Conservation (phyloP, 495 filamentous ascomycete species). For the Aspergillus egyptiacus region DNA sequence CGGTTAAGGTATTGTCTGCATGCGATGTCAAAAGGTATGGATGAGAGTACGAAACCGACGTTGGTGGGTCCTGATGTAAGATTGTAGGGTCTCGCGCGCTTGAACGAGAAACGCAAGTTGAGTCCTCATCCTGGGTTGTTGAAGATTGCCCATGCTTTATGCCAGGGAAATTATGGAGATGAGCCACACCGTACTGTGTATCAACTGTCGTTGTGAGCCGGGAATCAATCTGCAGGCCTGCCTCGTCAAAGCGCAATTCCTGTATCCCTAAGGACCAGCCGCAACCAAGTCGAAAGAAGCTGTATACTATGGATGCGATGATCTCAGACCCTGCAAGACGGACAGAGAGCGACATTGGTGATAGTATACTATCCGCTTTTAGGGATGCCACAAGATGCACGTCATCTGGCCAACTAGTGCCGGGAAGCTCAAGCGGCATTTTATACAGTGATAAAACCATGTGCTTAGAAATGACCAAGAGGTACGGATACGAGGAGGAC, state of each 20-base stretch:
- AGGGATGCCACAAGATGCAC: conserved; percentile 70
- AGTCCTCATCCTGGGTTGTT: background rate
- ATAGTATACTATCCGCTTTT: conserved; percentile 70
- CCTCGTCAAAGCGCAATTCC: conserved; percentile 61
- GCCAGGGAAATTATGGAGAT: conserved; percentile 34
- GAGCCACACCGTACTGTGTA: conserved; percentile 33
- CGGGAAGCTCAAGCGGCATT: conserved; percentile 32
- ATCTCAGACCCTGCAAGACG: conserved; percentile 54
- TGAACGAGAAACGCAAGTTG: background rate
- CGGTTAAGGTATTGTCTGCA: conserved; percentile 84
- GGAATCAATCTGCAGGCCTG: conserved; percentile 49
- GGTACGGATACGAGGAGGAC: conserved; percentile 67
- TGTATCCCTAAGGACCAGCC: conserved; percentile 91
- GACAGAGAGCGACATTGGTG: conserved; percentile 74
- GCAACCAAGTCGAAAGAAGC: conserved; percentile 42
- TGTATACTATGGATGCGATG: conserved; percentile 80
- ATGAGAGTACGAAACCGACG: conserved; percentile 77
- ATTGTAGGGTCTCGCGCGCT: conserved; percentile 26
- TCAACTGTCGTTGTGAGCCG: conserved; percentile 48
- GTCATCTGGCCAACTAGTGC: conserved; percentile 16
- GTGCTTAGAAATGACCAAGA: conserved; percentile 68
- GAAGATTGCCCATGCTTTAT: conserved; percentile 28
- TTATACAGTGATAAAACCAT: conserved; percentile 71
- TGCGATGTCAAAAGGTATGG: conserved; percentile 87
- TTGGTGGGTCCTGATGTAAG: conserved; percentile 48